Evolutionary conservation across 371 early-diverging fungal genomes (phyloP).

Genomic region (Haplosporangium sp.): DNA sequence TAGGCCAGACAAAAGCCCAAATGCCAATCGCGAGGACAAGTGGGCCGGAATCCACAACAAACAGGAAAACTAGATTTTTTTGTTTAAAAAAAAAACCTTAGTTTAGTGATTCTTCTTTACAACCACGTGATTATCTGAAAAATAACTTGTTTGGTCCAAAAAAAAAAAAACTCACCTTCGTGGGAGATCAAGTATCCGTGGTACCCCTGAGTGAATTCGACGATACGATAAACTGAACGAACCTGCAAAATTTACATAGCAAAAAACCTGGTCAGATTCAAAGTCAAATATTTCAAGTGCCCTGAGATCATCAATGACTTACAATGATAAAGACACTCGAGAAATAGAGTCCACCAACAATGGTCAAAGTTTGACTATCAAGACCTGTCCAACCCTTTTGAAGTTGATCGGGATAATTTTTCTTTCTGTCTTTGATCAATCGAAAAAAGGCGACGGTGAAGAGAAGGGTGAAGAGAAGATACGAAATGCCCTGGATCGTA

Average conservation of each 20-base stretch:
- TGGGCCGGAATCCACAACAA: conserved; percentile 32
- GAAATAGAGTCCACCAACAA: conserved; percentile 24
- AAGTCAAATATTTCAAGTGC: no score
- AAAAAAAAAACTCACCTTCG: conserved; percentile 16
- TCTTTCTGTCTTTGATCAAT: conserved; percentile 16
- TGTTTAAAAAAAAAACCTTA: background rate
- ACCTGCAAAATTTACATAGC: conserved; percentile 4
- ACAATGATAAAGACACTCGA: conserved; percentile 39
- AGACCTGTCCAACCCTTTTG: conserved; percentile 12
- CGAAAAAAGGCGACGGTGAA: conserved; percentile 24
- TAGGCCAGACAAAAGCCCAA: conserved; percentile 36
- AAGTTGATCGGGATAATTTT: background rate
- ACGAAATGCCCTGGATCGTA: conserved; percentile 27
- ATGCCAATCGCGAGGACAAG: conserved; percentile 38
- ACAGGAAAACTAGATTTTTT: conserved; percentile 26
- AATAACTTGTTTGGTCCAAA: no score
- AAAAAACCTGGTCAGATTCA: background rate
- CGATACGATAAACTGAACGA: conserved; percentile 36
- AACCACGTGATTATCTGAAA: no score
- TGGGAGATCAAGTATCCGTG: conserved; percentile 16
- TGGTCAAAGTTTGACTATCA: conserved; percentile 6
- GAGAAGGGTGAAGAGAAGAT: conserved; percentile 29
- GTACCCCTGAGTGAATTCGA: conserved; percentile 30
- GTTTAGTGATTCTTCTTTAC: no score
- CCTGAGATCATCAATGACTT: background rate